Evolutionary conservation across 106 monocot genomes (phyloP).

Genomic region (Chionographis japonica): DNA sequence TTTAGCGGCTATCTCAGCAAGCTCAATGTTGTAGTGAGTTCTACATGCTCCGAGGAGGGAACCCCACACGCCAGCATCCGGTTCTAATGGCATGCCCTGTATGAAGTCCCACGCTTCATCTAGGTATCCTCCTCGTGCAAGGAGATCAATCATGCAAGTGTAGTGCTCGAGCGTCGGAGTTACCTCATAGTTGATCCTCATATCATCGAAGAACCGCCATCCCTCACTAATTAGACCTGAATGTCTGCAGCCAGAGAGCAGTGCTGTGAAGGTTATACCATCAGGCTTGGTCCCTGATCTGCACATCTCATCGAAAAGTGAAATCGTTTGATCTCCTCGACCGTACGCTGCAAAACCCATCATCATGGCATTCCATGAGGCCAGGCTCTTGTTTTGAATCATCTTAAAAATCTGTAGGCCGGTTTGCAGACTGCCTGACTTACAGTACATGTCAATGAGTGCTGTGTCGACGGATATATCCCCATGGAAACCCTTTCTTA

Average conservation of each 20-base stretch:
- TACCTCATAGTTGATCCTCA: constrained; percentile 29
- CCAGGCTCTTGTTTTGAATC: constrained; percentile 26
- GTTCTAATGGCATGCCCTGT: constrained; percentile 39
- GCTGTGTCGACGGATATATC: constrained; percentile 45
- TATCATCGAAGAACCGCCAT: constrained; percentile 45
- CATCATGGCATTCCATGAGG: constrained; percentile 45
- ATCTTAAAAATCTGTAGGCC: constrained; percentile 20
- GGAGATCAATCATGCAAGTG: constrained; percentile 60
- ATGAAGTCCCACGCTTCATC: constrained; percentile 64
- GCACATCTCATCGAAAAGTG: constrained; percentile 55
- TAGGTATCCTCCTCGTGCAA: constrained; percentile 48
- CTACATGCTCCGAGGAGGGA: constrained; percentile 43
- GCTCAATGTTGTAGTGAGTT: constrained; percentile 37
- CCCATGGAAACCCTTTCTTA: constrained; percentile 23
- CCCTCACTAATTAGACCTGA: constrained; percentile 43
- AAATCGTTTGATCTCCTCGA: constrained; percentile 19
- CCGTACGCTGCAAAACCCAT: constrained; percentile 43
- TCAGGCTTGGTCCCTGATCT: constrained; percentile 33
- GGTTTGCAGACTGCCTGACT: constrained; percentile 34
- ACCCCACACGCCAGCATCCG: constrained; percentile 48
- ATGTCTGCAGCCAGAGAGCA: constrained; percentile 56
- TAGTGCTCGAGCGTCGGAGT: constrained; percentile 53
- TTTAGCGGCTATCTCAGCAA: constrained; percentile 39
- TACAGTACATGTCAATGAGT: constrained; percentile 58
- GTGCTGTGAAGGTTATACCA: constrained; percentile 55